phyloP scores from a whole-genome alignment of 2,329 filamentous ascomycete species.

The Nemania sp. region DNA sequence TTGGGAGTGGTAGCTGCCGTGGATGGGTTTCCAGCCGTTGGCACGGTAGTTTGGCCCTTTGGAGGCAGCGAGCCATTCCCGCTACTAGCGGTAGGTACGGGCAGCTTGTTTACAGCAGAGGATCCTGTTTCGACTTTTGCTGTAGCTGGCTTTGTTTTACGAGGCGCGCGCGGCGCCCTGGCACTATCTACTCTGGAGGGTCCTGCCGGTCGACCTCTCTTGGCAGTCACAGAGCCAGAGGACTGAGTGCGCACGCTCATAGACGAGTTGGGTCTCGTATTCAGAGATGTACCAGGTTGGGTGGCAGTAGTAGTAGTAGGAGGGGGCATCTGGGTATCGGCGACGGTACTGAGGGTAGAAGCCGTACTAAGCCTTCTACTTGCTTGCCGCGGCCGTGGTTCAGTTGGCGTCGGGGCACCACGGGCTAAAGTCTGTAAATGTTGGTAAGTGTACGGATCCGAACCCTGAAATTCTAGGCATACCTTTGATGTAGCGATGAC shows the following conservation, averaged over 20 bases:
- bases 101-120: constrained; percentile 29
- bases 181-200: constrained; percentile 59
- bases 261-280: constrained; percentile 56
- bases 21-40: constrained; percentile 20
- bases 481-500: constrained; percentile 61
- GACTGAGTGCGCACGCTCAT: constrained; percentile 56
- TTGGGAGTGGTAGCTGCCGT: constrained; percentile 41
- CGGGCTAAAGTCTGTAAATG: constrained; percentile 51
- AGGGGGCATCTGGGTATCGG: constrained; percentile 34
- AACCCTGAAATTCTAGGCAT: constrained; percentile 33
- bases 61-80: constrained; percentile 12
- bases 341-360: constrained; percentile 54
- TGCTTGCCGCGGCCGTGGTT: constrained; percentile 50
- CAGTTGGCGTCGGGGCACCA: constrained; percentile 49
- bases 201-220: constrained; percentile 68
- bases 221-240: constrained; percentile 61
- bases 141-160: constrained; percentile 51
- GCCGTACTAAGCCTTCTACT: constrained; percentile 64
- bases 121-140: constrained; percentile 31
- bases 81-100: constrained; percentile 12
- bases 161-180: constrained; percentile 52
- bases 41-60: background rate
- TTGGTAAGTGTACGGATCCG: constrained; percentile 35
- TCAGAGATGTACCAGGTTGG: constrained; percentile 58
- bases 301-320: constrained; percentile 39